Conservation (phyloP, 768 basidiomycete species). For the Leucosporidium creatinivorum region DNA sequence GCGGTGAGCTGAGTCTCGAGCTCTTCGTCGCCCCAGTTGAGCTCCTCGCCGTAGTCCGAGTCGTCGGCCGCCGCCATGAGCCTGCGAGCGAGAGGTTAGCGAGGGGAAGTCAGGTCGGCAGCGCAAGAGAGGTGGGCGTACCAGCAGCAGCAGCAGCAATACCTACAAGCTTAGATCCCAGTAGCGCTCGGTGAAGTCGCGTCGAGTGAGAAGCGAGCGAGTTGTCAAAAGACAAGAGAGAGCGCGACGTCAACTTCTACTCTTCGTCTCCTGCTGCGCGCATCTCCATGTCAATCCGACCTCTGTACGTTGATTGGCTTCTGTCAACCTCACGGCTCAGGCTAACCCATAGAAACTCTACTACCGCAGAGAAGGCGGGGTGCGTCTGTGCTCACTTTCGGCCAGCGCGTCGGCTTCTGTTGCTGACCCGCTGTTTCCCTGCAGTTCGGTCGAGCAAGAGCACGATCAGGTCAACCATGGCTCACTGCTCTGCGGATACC, state of each 20-base stretch:
- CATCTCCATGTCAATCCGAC: not conserved
- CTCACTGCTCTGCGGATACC: not conserved
- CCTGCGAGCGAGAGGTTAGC: no score
- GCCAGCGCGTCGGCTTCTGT: not conserved
- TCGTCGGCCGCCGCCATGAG: no score
- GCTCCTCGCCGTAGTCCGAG: slow-evolving; percentile 23
- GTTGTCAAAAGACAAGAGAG: not conserved
- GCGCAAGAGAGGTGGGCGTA: no score
- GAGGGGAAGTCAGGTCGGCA: no score
- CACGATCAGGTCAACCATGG: not conserved
- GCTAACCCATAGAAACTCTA: not conserved
- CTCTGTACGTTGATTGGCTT: not conserved
- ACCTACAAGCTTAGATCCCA: no score
- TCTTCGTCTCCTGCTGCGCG: no score
- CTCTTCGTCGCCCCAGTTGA: slow-evolving; percentile 7
- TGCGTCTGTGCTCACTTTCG: not conserved
- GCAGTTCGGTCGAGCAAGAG: not conserved
- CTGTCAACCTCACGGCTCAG: not conserved
- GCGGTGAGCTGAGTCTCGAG: not conserved
- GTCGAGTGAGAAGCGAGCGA: not conserved
- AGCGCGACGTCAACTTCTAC: not conserved
- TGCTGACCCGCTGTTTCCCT: no score
- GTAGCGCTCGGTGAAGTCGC: no score
- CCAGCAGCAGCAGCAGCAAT: no score
- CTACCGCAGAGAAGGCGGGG: not conserved